Evolutionary conservation across 1,139 yeast genomes (phyloP), one percentile per base, ranked within the genome.

Genomic region (Sugiyamaella sp.): DNA sequence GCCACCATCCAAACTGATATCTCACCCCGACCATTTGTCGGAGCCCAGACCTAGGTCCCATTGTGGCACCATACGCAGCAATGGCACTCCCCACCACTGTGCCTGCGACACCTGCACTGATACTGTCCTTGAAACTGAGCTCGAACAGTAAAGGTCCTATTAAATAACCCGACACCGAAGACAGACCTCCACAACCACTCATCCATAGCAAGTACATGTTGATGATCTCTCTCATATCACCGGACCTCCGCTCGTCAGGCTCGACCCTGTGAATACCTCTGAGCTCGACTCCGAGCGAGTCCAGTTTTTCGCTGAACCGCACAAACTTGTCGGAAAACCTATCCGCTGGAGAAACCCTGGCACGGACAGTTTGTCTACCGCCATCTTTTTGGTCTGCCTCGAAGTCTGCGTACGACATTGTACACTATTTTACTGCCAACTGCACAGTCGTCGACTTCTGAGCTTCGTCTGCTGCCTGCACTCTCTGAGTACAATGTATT

Each of bases 1-100:
- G 80, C 85, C 86, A 86, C 82, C 90, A 85, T 1, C 96, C 96
- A 67, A 87, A 88, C 46, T 87, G 73, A 64, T 80, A 87, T 57
- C 95, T 76, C 0, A 91, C 86, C 19, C 89, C 79, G 6, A 88
- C 91, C 90, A 89, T 86, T 67, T 88, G 95, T 62, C 96, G 76
- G 59, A 91, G 80, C 0, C 96, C 96, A 0, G 95, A 86, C 56
- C 88, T 77, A 1, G 96, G 95, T 1, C 96, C 96, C 90, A 88
- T 83, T 9, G 82, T 78, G 2, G 95, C 78, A 65, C 91, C 87
- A 66, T 86, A 88, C 0, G 90, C 93, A 1, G 96, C 95, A 20
- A 87, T 74, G 10, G 79, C 70, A 64, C 93, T 84, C 0, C 96
- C 96, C 4, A 86, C 60, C 24, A 81, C 68, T 56, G 80, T 79